phyloP scores from a whole-genome alignment of 768 basidiomycete species.

The Paxillus ammoniavirescens region DNA sequence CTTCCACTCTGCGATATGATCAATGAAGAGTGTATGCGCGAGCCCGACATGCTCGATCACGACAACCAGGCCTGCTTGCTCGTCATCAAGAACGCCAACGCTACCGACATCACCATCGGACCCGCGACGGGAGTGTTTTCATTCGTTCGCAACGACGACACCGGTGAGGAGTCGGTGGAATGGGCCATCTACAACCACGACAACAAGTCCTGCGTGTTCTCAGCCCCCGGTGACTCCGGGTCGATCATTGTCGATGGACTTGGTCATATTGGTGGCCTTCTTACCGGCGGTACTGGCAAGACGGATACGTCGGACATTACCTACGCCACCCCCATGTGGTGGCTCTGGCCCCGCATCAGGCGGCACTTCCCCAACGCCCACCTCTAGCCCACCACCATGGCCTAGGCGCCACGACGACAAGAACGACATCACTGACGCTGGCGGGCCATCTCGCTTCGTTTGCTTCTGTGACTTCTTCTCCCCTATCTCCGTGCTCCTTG shows the following conservation, averaged over 20 bases:
- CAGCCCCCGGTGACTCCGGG: slow-evolving; percentile 33
- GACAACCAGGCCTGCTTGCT: slow-evolving; percentile 27
- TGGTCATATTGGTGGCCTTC: slow-evolving; percentile 23
- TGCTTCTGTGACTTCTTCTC: too few relatives aligned
- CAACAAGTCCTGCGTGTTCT: slow-evolving; percentile 28
- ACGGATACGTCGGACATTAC: slow-evolving; percentile 27
- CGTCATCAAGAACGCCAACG: slow-evolving; percentile 35
- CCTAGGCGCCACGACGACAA: too few relatives aligned
- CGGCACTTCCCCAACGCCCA: too few relatives aligned
- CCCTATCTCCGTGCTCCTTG: too few relatives aligned
- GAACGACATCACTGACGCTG: too few relatives aligned
- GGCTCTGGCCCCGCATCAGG: too few relatives aligned
- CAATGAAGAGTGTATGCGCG: slow-evolving; percentile 28
- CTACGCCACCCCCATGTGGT: slow-evolving; percentile 28
- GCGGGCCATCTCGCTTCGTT: too few relatives aligned
- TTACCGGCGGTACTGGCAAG: slow-evolving; percentile 30
- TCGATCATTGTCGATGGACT: slow-evolving; percentile 26
- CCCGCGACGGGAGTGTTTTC: slow-evolving; percentile 27
- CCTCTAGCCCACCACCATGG: too few relatives aligned
- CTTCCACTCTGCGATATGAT: slow-evolving; percentile 26
- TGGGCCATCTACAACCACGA: slow-evolving; percentile 27
- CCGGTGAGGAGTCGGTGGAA: slow-evolving; percentile 27
- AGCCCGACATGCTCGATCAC: slow-evolving; percentile 21
- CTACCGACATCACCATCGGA: slow-evolving; percentile 32
- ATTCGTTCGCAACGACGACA: slow-evolving; percentile 20